Percentiles rank a stretch among this genome's conserved stretches.
phyloP scores from a whole-genome alignment of 371 early-diverging fungal genomes.

The Entomophthora muscae region DNA sequence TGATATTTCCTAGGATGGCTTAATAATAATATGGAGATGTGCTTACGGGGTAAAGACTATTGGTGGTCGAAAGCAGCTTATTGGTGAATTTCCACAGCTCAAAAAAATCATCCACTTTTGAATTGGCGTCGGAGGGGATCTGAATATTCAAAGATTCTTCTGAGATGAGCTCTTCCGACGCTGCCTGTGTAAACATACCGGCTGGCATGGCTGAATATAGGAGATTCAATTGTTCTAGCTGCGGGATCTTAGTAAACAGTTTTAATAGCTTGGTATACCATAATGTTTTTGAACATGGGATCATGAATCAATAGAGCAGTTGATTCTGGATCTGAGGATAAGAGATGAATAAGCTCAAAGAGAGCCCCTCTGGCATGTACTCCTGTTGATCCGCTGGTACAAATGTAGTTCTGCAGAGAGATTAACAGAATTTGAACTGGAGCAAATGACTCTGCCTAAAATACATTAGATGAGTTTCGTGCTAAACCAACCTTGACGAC shows the following conservation, averaged over 20 bases:
- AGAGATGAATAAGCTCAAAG: not conserved
- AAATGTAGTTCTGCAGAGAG: not conserved
- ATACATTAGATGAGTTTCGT: not conserved
- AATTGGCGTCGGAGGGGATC: not conserved
- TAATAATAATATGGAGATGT: not conserved
- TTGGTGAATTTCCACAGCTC: conserved; percentile 7
- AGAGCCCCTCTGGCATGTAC: not conserved
- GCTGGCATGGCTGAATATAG: conserved; percentile 6
- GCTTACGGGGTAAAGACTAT: not conserved
- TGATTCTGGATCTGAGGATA: not conserved
- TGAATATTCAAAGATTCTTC: too few relatives aligned
- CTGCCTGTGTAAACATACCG: too few relatives aligned
- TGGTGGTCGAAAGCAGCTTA: not conserved
- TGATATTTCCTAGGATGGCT: not conserved
- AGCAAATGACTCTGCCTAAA: not conserved
- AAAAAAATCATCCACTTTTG: conserved; percentile 4
- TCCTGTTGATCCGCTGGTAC: not conserved
- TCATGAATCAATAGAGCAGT: not conserved
- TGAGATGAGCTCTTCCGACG: too few relatives aligned
- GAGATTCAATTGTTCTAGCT: conserved; percentile 2
- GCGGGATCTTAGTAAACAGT: not conserved
- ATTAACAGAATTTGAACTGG: conserved; percentile 1
- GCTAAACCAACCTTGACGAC: not conserved
- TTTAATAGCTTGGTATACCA: not conserved
- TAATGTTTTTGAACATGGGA: not conserved